phyloP scores from a whole-genome alignment of 2,329 filamentous ascomycete genomes.

The Rutstroemia sp. region DNA sequence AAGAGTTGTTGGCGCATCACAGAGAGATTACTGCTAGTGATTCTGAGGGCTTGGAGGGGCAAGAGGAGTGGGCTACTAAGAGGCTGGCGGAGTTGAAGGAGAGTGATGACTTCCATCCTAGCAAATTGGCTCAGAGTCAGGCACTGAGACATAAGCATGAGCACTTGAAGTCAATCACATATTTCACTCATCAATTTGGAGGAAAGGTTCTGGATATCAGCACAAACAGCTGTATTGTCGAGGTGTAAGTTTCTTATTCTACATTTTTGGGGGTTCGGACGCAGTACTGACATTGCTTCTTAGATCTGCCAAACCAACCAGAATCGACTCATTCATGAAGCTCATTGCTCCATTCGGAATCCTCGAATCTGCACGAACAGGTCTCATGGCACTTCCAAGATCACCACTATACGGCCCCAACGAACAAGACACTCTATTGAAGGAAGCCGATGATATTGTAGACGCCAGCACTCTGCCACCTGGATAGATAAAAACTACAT shows the following conservation, averaged over 20 bases:
- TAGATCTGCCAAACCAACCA: constrained; percentile 75
- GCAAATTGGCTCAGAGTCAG: constrained; percentile 76
- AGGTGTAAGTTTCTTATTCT: constrained; percentile 59
- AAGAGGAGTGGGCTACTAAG: constrained; percentile 34
- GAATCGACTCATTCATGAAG: constrained; percentile 98
- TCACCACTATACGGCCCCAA: constrained; percentile 74
- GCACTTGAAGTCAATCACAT: constrained; percentile 92
- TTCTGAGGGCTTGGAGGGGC: constrained; percentile 26
- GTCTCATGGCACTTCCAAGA: constrained; percentile 91
- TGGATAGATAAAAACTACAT: constrained; percentile 47
- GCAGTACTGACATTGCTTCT: constrained; percentile 12
- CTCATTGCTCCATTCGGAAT: constrained; percentile 91
- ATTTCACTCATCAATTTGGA: constrained; percentile 93
- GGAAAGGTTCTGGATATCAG: constrained; percentile 97
- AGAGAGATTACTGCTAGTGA: constrained; percentile 66
- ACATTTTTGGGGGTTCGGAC: neutral
- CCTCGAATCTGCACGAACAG: constrained; percentile 89
- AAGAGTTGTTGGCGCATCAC: constrained; percentile 92
- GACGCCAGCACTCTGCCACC: constrained; percentile 91
- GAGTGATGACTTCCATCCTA: constrained; percentile 73
- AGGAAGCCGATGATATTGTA: constrained; percentile 90
- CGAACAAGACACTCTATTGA: constrained; percentile 57
- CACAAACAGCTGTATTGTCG: constrained; percentile 97
- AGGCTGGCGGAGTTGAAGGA: constrained; percentile 17
- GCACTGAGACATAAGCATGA: constrained; percentile 95